Conservation (phyloP, 1,284 basidiomycete genomes). For the Sporisorium scitamineum region DNA sequence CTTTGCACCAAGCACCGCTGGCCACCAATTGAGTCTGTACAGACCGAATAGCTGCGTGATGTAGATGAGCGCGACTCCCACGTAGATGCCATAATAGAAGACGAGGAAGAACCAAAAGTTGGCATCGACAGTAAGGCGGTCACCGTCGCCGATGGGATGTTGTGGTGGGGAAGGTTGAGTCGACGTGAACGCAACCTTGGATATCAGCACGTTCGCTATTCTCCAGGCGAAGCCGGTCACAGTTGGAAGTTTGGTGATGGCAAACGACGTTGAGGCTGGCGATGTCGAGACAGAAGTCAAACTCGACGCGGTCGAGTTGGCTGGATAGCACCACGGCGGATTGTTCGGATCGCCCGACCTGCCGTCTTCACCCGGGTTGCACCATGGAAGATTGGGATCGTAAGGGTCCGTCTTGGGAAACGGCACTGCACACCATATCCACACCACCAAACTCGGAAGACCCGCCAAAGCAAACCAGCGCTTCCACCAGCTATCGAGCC, state of each 20-base stretch:
- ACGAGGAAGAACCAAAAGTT: constrained; percentile 68
- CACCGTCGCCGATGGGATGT: constrained; percentile 21
- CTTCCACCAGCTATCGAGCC: constrained; percentile 72
- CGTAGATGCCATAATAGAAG: constrained; percentile 69
- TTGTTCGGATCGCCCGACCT: constrained; percentile 40
- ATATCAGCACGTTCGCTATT: constrained; percentile 15
- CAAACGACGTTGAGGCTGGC: background rate
- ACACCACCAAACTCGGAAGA: constrained; percentile 72
- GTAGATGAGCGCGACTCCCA: constrained; percentile 71
- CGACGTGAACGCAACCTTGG: constrained; percentile 7
- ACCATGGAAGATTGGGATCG: constrained; percentile 55
- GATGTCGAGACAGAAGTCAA: background rate
- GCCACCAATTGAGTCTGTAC: constrained; percentile 72
- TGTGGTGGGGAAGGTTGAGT: background rate
- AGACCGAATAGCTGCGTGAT: constrained; percentile 74
- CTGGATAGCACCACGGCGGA: constrained; percentile 50
- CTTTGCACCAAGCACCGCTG: constrained; percentile 71
- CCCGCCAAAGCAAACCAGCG: constrained; percentile 72
- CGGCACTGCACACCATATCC: constrained; percentile 74
- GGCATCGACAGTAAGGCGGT: constrained; percentile 54
- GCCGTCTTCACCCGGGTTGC: constrained; percentile 47
- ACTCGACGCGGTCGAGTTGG: constrained; percentile 15
- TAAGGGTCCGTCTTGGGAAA: constrained; percentile 73
- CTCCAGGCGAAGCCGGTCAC: constrained; percentile 24
- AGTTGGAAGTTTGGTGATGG: constrained; percentile 13